Evolutionary conservation across 345 rosid genomes (phyloP), one percentile per base, ranked within the genome.

Genomic region (Sapria himalayana): DNA sequence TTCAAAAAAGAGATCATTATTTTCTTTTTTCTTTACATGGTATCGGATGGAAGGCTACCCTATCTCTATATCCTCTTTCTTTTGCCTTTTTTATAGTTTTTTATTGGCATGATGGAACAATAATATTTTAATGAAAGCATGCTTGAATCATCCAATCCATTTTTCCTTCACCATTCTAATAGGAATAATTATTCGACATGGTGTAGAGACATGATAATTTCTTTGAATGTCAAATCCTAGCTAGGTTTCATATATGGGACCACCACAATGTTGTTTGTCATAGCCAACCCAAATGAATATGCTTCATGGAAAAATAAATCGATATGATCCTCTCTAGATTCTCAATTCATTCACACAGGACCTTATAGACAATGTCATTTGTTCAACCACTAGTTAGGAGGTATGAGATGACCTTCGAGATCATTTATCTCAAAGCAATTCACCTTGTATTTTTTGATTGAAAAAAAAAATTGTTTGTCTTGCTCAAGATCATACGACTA

Each of bases 161-260:
- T 22, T 41, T 23, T 4, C 16, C 45, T 41, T 2, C 45, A 41
- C 31, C 45, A 41, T 41, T 41, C 45, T 4, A 7, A 41, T 22
- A 32, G 31, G 8, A 19, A 23, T 7, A 41, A 41, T 12, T 24
- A 41, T 12, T 22, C 29, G 31, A 21, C 27, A 4, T 39, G 43
- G 43, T 19, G 43, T 3, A 39, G 43, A 22, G 45, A 29, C 43
- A 41, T 41, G 45, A 12, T 2, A 2, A 41, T 41, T 10, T 22
- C 31, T 22, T 24, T 41, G 45, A 22, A 41, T 22, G 31, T 19
- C 5, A 41, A 22, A 22, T 41, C 45, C 17, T n/a, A 41, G 11
- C 10, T 22, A 4, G 31, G 32, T 41, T 41, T 41, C 11, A 12
- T 41, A 4, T 29, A 41, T 7, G 13, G 45, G 16, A 22, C 45